phyloP scores from a whole-genome alignment of 139 green algal species.

The Chlorella sorokiniana region DNA sequence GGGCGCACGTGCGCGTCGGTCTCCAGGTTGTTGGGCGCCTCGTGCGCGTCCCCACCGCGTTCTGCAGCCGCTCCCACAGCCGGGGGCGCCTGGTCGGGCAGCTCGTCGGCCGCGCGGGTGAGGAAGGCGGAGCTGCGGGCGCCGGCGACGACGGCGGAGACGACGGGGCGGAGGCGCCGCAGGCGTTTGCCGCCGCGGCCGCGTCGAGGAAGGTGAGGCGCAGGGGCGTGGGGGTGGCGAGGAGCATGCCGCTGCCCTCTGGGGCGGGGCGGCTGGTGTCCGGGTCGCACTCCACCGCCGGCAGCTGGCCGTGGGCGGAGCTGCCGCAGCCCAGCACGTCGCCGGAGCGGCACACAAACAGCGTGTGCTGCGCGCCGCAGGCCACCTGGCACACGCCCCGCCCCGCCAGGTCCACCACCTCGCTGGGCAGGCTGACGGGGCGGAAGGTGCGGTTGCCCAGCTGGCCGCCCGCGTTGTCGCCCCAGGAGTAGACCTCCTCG shows the following conservation, averaged over 20 bases:
- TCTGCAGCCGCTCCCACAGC: constrained; percentile 51
- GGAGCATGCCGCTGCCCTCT: constrained; percentile 15
- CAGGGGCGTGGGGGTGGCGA: constrained; percentile 13
- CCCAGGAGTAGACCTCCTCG: constrained; percentile 75
- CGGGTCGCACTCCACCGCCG: constrained; percentile 6
- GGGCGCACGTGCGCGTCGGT: constrained; percentile 42
- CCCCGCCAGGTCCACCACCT: constrained; percentile 49
- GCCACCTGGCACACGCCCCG: constrained; percentile 65
- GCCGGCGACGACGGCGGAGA: constrained; percentile 63
- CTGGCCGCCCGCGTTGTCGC: constrained; percentile 64
- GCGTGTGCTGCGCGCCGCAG: constrained; percentile 75
- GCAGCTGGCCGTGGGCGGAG: constrained; percentile 25
- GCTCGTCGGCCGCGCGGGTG: constrained; percentile 64
- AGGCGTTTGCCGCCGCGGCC: not conserved
- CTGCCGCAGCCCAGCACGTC: constrained; percentile 73
- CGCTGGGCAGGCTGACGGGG: constrained; percentile 23
- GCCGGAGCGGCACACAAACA: constrained; percentile 66
- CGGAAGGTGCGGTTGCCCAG: constrained; percentile 62
- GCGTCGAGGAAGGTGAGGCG: constrained; percentile 25
- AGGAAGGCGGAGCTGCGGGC: constrained; percentile 68
- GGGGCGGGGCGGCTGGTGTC: constrained; percentile 28
- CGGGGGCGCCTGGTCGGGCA: constrained; percentile 44
- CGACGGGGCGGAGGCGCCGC: constrained; percentile 43
- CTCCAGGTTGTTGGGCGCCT: constrained; percentile 36
- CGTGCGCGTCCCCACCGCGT: constrained; percentile 25